These are phyloP conservation scores for Nakazawaea laoshanensis DNA, from an alignment of 805 yeast species.

Conservation along the genomic window DNA sequence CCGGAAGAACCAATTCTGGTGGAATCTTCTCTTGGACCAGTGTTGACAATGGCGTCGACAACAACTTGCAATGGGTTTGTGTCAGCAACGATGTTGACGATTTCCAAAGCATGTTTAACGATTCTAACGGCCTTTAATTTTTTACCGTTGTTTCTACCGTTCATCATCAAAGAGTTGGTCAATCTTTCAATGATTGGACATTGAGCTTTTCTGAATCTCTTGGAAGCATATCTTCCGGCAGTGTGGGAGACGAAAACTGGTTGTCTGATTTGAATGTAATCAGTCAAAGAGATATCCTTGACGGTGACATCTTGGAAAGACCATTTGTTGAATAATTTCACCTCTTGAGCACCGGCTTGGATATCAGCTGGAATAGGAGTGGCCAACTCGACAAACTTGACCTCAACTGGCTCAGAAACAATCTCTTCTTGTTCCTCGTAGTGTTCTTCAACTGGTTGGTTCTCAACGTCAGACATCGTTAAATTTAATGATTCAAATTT, in stretches of 20 bases:
- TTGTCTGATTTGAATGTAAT: conserved; percentile 95
- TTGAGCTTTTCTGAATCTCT: conserved; percentile 99
- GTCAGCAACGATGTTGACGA: conserved; percentile 94
- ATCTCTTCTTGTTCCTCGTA: conserved; percentile 50
- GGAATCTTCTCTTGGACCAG: conserved; percentile 99
- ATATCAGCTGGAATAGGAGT: conserved; percentile 96
- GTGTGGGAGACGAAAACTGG: conserved; percentile 98
- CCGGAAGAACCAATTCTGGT: conserved; percentile 99
- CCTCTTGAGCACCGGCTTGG: conserved; percentile 91
- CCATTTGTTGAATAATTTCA: conserved; percentile 99
- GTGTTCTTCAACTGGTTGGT: conserved; percentile 38
- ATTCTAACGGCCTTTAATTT: conserved; percentile 99
- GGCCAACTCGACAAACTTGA: conserved; percentile 78
- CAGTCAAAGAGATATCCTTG: conserved; percentile 96
- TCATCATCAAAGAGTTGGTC: conserved; percentile 99
- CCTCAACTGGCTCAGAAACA: conserved; percentile 77
- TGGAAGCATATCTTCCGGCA: conserved; percentile 98
- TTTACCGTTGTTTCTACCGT: conserved; percentile 99
- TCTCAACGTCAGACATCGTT: conserved; percentile 83
- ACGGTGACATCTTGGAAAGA: conserved; percentile 96
- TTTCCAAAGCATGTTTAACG: conserved; percentile 98
- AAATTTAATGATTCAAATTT: conserved; percentile 1
- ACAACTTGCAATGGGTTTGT: conserved; percentile 99
- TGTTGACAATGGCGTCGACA: conserved; percentile 98
- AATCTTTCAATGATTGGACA: conserved; percentile 99